phyloP scores from a whole-genome alignment of 148 eudicot species.

The Silene uniflora region DNA sequence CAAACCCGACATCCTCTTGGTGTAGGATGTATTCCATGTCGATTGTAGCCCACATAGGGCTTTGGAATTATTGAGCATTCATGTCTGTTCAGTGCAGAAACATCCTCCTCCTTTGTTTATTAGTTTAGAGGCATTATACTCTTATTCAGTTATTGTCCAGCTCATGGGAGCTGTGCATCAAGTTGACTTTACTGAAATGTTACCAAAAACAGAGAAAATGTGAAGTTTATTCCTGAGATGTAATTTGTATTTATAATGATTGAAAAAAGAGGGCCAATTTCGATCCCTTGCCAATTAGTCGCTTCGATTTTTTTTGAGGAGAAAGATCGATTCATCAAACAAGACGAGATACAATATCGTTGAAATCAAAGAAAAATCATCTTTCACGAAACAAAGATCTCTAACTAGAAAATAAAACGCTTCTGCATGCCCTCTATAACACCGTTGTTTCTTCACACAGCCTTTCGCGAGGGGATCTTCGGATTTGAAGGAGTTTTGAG shows the following conservation, averaged over 20 bases:
- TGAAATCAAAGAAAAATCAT: too few species aligned
- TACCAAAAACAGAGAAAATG: not conserved
- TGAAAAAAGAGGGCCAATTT: not conserved
- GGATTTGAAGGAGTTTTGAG: too few species aligned
- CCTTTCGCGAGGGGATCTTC: too few species aligned
- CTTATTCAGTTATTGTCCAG: not conserved
- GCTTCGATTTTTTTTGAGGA: too few species aligned
- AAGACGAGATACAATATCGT: too few species aligned
- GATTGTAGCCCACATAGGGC: constrained; percentile 3
- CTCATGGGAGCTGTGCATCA: constrained; percentile 8
- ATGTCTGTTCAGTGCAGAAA: not conserved
- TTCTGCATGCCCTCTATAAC: too few species aligned
- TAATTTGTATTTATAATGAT: not conserved
- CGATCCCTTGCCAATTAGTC: too few species aligned
- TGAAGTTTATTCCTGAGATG: not conserved
- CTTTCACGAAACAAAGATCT: too few species aligned
- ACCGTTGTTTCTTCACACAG: too few species aligned
- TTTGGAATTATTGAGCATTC: not conserved
- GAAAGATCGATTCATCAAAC: too few species aligned
- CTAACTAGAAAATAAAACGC: too few species aligned
- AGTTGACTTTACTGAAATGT: not conserved
- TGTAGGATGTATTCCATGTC: constrained; percentile 6
- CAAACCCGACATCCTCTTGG: not conserved
- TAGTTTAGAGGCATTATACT: not conserved
- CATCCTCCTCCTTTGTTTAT: not conserved